phyloP scores from a whole-genome alignment of 495 filamentous ascomycete genomes.

The Penicillium chermesinum region DNA sequence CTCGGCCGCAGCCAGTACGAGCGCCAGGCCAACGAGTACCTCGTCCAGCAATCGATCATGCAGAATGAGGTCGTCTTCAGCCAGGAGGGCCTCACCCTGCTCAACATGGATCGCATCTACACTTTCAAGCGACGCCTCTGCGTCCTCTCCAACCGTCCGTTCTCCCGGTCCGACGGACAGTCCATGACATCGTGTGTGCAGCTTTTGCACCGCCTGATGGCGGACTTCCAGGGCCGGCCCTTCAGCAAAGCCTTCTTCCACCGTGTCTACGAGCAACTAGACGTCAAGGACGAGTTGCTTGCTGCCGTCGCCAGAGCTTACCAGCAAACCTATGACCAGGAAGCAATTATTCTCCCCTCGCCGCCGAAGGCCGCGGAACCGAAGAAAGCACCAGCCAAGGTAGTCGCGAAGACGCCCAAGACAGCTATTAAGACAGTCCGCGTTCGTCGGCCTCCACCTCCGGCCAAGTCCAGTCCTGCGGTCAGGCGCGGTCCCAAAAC shows the following conservation, averaged over 20 bases:
- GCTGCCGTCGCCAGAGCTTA: slow-evolving; percentile 54
- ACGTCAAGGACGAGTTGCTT: slow-evolving; percentile 49
- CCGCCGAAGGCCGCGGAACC: slow-evolving; percentile 18
- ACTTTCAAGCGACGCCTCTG: slow-evolving; percentile 64
- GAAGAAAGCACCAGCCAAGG: slow-evolving; percentile 17
- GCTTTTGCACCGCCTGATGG: slow-evolving; percentile 58
- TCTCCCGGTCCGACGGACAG: slow-evolving; percentile 26
- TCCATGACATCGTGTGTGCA: slow-evolving; percentile 46
- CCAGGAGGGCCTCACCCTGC: slow-evolving; percentile 61
- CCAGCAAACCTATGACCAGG: slow-evolving; percentile 48
- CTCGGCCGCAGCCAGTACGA: slow-evolving; percentile 35
- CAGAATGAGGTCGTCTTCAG: slow-evolving; percentile 68
- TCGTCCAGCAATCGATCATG: slow-evolving; percentile 58
- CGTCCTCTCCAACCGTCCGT: slow-evolving; percentile 42
- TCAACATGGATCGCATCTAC: slow-evolving; percentile 67
- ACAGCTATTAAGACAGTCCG: slow-evolving; percentile 21
- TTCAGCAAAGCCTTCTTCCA: slow-evolving; percentile 56
- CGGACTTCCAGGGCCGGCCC: slow-evolving; percentile 51
- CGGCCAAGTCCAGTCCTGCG: slow-evolving; percentile 14
- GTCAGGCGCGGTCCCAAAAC: slow-evolving; percentile 39
- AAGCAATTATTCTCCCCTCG: slow-evolving; percentile 39
- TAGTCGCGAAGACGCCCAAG: slow-evolving; percentile 6
- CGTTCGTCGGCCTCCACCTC: slow-evolving; percentile 12
- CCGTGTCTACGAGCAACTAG: slow-evolving; percentile 58
- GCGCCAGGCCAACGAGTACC: slow-evolving; percentile 41